Evolutionary conservation across 2,329 filamentous ascomycete genomes (phyloP).

Genomic region (Fusarium decemcellulare): DNA sequence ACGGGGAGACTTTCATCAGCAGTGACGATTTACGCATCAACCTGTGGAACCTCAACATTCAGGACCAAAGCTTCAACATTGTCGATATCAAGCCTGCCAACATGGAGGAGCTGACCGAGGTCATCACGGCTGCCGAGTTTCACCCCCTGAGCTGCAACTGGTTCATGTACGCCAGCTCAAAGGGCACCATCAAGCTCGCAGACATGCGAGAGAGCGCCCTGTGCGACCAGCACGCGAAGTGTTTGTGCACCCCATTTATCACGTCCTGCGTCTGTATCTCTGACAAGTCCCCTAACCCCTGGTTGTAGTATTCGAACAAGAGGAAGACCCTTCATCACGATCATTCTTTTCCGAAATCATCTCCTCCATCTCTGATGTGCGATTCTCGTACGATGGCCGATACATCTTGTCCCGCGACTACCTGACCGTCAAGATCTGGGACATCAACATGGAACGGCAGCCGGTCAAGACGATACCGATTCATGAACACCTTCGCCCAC

Average conservation of each 20-base stretch:
- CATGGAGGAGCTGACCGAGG: conserved; percentile 99
- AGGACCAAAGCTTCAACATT: conserved; percentile 99
- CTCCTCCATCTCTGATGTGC: conserved; percentile 98
- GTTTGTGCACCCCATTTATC: conserved; percentile 63
- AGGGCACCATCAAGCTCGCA: conserved; percentile 98
- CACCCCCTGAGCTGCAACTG: conserved; percentile 98
- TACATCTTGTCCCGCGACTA: conserved; percentile 99
- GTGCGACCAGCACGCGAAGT: conserved; percentile 95
- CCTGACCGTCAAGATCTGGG: conserved; percentile 99
- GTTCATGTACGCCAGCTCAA: conserved; percentile 99
- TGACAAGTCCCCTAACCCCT: conserved; percentile 39
- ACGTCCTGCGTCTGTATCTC: neutral
- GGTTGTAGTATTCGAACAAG: conserved; percentile 91
- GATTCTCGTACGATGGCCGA: conserved; percentile 95
- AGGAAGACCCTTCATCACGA: conserved; percentile 95
- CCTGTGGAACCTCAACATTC: conserved; percentile 98
- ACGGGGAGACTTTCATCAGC: conserved; percentile 99
- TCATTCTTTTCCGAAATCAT: conserved; percentile 99
- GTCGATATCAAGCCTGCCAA: conserved; percentile 99
- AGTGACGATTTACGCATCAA: conserved; percentile 98
- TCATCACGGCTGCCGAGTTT: conserved; percentile 98
- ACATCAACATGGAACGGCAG: conserved; percentile 98
- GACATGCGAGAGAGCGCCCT: conserved; percentile 98
- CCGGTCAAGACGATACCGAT: conserved; percentile 99
- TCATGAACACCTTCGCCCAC: conserved; percentile 94